Base-by-base conservation (phyloP, 306 rosid genomes). In the Lagenaria siceraria region DNA sequence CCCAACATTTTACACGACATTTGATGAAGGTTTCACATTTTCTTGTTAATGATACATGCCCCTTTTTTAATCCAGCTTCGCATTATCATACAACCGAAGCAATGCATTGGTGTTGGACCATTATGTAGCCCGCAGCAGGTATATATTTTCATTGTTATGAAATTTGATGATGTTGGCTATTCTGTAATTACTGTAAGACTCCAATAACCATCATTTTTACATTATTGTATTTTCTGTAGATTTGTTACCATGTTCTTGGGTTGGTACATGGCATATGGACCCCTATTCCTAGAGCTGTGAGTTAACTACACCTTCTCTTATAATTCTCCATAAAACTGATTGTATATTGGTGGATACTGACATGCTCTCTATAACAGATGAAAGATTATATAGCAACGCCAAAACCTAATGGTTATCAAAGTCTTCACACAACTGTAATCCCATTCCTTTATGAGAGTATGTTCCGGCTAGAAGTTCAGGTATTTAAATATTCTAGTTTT, bases 361-460 rank as follows among this genome's bases (percentile, higher is more conserved):
- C 61, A 61, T 38, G 56, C 76, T 60, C 78, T 62, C 71, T 78
- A 54, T 78, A 68, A 56, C 82, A 96, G 99, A 80, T 90, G 90
- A 96, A 92, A 84, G 98, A 96, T 85, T 96, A 96, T 79, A 96
- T 96, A 80, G 97, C 99, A 80, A 96, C 97, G 58, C 93, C 99
- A 15, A 96, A 96, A 81, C 98, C 99, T 68, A 96, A 96, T 87
- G 98, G 99, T 77, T 96, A 96, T 80, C 97, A 96, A 76, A 92
- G 99, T 90, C 97, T 96, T 52, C 99, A 92, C 72, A 92, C 98
- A 81, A 90, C 88, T 63, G 96, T 92, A 81, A 96, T 96, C 81
- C 99, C 99, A 1, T 96, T 96, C 87, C 84, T 96, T 84, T 89
- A 96, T 61, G 97, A 96, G 87, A 96, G 96, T 87, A 96, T 89